Conservation (phyloP, 306 rosid genomes). For the Quercus bicolor region DNA sequence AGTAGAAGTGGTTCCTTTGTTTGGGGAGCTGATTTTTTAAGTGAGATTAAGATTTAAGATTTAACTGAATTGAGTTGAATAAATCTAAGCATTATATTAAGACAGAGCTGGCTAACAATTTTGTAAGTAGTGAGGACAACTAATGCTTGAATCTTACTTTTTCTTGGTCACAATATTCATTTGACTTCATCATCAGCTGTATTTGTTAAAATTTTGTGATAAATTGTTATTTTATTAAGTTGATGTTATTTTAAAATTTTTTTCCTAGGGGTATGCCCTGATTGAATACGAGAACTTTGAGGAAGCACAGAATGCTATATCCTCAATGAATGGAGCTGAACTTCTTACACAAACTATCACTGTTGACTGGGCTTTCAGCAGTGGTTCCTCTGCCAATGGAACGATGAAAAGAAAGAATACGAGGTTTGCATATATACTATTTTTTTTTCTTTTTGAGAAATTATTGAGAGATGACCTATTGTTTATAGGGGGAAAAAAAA, state of each 20-base stretch:
- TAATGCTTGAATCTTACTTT: not conserved
- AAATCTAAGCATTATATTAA: not conserved
- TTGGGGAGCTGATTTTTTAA: not conserved
- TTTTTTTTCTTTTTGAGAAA: not conserved
- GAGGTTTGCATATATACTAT: constrained; percentile 39
- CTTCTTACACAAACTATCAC: constrained; percentile 66
- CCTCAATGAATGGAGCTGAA: constrained; percentile 75
- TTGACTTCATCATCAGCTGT: not conserved
- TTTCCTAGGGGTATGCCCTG: constrained; percentile 49
- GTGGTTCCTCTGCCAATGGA: constrained; percentile 79
- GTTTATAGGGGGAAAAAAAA: not conserved
- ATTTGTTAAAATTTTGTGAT: not conserved
- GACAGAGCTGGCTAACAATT: not conserved
- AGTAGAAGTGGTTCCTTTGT: not conserved
- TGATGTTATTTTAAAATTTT: not conserved
- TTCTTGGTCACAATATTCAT: not conserved
- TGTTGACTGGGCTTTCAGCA: constrained; percentile 98
- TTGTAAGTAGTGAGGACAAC: not conserved
- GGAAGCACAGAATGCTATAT: constrained; percentile 84
- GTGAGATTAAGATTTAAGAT: not conserved
- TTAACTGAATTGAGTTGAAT: not conserved
- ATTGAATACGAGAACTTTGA: constrained; percentile 49
- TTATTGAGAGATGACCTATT: not conserved
- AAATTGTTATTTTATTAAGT: not conserved
- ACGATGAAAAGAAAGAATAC: constrained; percentile 64